Conservation (phyloP, 129 eudicot genomes). For the Scalesia atractyloides region DNA sequence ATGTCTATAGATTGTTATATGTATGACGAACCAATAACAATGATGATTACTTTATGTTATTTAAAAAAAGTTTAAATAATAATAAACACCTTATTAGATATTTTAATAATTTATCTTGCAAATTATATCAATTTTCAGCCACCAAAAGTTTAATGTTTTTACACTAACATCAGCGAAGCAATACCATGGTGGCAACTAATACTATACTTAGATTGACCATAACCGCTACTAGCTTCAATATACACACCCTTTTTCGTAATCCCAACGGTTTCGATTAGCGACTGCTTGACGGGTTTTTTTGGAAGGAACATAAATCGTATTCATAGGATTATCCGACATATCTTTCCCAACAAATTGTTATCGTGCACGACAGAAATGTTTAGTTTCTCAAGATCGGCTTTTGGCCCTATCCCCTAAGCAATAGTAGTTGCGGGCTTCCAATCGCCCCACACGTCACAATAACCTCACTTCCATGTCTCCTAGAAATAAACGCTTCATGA, state of each 20-base stretch:
- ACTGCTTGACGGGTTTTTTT: conserved; percentile 54
- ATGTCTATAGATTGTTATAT: no score
- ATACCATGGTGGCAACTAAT: conserved; percentile 64
- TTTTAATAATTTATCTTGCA: background rate
- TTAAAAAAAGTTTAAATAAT: no score
- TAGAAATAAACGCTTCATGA: conserved; percentile 65
- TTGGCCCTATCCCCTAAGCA: conserved; percentile 95
- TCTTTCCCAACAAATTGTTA: conserved; percentile 76
- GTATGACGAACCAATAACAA: no score
- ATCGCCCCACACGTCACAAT: conserved; percentile 81
- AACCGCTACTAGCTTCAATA: conserved; percentile 87
- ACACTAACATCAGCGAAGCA: conserved; percentile 78
- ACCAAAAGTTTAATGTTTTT: background rate
- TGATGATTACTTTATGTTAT: no score
- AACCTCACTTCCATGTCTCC: conserved; percentile 60
- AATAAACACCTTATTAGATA: no score
- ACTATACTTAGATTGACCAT: conserved; percentile 65
- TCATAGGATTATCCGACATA: conserved; percentile 92
- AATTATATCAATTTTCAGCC: background rate
- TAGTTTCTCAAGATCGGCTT: conserved; percentile 59
- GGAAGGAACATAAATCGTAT: conserved; percentile 72
- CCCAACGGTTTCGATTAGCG: conserved; percentile 76
- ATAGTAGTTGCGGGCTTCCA: conserved; percentile 92
- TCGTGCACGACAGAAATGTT: conserved; percentile 64
- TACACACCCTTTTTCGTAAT: conserved; percentile 76